phyloP scores from a whole-genome alignment of 208 protist species.

The Trypanosoma scelopori region DNA sequence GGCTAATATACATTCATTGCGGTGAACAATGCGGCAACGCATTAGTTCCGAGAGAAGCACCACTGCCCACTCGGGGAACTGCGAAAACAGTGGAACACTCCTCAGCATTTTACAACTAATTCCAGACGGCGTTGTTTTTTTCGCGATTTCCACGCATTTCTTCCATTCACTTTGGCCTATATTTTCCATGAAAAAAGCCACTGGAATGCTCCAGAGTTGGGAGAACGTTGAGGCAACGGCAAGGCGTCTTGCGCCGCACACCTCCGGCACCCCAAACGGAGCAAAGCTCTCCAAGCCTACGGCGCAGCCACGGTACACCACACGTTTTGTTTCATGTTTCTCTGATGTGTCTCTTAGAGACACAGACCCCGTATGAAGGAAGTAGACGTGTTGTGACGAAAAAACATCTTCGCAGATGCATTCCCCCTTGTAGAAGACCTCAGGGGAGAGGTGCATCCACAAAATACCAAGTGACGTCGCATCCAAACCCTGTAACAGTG shows the following conservation, averaged over 20 bases:
- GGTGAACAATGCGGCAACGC: slow-evolving; percentile 36
- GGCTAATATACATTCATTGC: slow-evolving; percentile 37
- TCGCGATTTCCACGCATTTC: slow-evolving; percentile 30
- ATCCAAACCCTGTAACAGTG: slow-evolving; percentile 41
- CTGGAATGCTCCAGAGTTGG: slow-evolving; percentile 55
- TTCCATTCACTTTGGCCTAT: slow-evolving; percentile 34
- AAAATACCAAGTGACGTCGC: slow-evolving; percentile 29
- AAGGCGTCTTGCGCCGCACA: slow-evolving; percentile 29
- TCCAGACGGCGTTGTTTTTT: slow-evolving; percentile 21
- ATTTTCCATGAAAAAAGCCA: slow-evolving; percentile 24
- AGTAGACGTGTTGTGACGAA: slow-evolving; percentile 50
- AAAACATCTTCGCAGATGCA: slow-evolving; percentile 62
- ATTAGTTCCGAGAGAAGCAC: slow-evolving; percentile 32
- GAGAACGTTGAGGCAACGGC: slow-evolving; percentile 43
- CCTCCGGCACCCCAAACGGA: slow-evolving; percentile 30
- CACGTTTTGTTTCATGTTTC: neutral
- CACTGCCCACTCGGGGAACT: slow-evolving; percentile 33
- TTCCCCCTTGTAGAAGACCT: slow-evolving; percentile 45
- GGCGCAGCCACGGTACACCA: slow-evolving; percentile 16
- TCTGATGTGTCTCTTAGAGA: neutral
- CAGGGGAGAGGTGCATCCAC: slow-evolving; percentile 47
- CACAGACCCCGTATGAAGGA: slow-evolving; percentile 55
- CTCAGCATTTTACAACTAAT: slow-evolving; percentile 23
- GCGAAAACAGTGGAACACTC: slow-evolving; percentile 38
- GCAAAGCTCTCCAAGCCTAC: slow-evolving; percentile 63